Percentiles rank a stretch among this genome's conserved stretches.
These are phyloP conservation scores for Chalaropsis thielavioides DNA, from an alignment of 2,329 filamentous ascomycete species.

Conservation along the genomic window DNA sequence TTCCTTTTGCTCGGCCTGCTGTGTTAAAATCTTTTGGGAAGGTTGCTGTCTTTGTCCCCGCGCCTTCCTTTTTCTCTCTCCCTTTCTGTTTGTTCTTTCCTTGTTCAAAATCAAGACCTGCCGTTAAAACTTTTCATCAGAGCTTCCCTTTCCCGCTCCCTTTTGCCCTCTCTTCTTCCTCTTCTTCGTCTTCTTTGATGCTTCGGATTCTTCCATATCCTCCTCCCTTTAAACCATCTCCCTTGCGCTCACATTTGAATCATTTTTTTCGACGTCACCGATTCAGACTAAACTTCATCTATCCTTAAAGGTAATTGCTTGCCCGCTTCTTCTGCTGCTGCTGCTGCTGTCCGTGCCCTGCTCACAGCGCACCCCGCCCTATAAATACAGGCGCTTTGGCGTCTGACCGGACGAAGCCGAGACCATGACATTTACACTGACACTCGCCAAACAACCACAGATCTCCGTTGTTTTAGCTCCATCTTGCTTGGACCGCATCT, in stretches of 20 bases:
- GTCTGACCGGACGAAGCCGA: not conserved
- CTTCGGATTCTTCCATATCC: not conserved
- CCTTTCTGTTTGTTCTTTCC: conserved; percentile 1
- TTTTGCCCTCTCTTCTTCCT: not conserved
- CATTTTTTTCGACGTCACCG: not conserved
- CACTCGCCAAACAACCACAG: not conserved
- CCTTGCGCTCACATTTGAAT: not conserved
- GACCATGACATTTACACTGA: not conserved
- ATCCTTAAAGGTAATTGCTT: not conserved
- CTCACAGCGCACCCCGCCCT: not conserved
- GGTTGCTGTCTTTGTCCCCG: not conserved
- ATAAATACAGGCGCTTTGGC: not conserved
- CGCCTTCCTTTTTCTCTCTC: not conserved
- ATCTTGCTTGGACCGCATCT: not conserved
- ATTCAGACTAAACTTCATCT: not conserved
- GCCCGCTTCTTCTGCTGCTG: not conserved
- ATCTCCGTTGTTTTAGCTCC: not conserved
- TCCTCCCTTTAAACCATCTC: not conserved
- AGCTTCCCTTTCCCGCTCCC: not conserved
- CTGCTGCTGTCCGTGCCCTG: not conserved
- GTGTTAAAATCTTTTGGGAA: not conserved
- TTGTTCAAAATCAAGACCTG: not conserved
- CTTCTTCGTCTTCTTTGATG: not conserved
- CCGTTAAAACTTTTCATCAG: not conserved
- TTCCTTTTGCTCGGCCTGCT: not conserved